phyloP scores from a whole-genome alignment of 2,329 filamentous ascomycete species.

The Scytalidium sp. region DNA sequence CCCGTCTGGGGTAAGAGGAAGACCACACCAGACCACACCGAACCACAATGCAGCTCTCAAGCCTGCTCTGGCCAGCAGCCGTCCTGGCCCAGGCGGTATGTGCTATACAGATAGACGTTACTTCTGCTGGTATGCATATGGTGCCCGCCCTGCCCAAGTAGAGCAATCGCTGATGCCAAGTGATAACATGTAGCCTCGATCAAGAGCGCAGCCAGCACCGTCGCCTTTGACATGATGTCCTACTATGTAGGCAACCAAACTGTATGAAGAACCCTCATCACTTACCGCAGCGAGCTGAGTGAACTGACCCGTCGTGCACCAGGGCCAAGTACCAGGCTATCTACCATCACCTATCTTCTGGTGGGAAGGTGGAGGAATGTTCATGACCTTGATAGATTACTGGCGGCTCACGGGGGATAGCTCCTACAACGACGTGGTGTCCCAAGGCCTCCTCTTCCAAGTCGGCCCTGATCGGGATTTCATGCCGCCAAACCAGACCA shows the following conservation, averaged over 20 bases:
- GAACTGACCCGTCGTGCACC: no score
- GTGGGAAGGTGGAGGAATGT: conserved; percentile 72
- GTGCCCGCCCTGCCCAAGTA: not conserved
- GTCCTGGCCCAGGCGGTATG: not conserved
- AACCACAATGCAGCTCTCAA: not conserved
- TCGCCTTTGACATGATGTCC: conserved; percentile 6
- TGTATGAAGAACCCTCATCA: not conserved
- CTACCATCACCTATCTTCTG: conserved; percentile 50
- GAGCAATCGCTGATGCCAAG: not conserved
- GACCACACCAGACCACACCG: not conserved
- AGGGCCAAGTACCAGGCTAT: conserved; percentile 45
- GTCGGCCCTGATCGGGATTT: conserved; percentile 55
- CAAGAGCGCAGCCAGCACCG: conserved; percentile 6
- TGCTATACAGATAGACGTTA: not conserved
- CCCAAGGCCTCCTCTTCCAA: conserved; percentile 55
- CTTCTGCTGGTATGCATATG: not conserved
- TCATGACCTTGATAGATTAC: conserved; percentile 70
- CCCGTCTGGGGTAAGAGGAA: not conserved
- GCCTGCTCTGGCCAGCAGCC: not conserved
- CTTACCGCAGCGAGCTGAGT: no score
- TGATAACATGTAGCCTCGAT: conserved; percentile 2
- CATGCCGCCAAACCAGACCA: conserved; percentile 58
- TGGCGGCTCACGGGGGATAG: conserved; percentile 57
- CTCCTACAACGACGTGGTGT: conserved; percentile 58
- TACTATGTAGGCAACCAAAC: conserved; percentile 29